These are phyloP conservation scores for Fusarium succisae DNA, from an alignment of 2,329 filamentous ascomycete genomes.

Conservation along the genomic window DNA sequence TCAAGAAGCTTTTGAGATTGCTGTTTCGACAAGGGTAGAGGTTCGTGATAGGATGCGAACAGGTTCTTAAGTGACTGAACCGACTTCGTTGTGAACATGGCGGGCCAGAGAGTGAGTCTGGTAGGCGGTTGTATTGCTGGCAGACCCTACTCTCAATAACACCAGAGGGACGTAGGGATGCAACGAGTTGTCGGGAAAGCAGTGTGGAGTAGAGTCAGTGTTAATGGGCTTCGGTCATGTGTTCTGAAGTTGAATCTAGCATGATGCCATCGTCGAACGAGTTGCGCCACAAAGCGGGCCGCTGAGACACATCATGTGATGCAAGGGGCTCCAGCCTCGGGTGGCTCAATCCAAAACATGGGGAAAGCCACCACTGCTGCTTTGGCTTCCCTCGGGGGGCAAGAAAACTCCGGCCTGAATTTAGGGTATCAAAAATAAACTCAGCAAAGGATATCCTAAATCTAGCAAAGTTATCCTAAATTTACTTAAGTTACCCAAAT, in stretches of 20 bases:
- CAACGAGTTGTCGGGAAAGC: slow-evolving; percentile 2
- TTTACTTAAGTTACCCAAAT: too few species aligned
- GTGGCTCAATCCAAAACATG: slow-evolving; percentile 18
- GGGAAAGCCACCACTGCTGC: neutral
- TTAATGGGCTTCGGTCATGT: slow-evolving; percentile 21
- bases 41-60: slow-evolving; percentile 59
- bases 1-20: slow-evolving; percentile 66
- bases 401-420: too few species aligned
- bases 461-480: too few species aligned
- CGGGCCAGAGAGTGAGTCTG: slow-evolving; percentile 45
- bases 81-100: slow-evolving; percentile 53
- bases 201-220: neutral
- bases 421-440: too few species aligned
- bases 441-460: too few species aligned
- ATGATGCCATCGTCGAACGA: slow-evolving; percentile 44
- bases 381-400: neutral
- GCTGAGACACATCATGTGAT: slow-evolving; percentile 38
- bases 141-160: slow-evolving; percentile 10
- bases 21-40: slow-evolving; percentile 58
- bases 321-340: slow-evolving; percentile 19
- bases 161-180: neutral
- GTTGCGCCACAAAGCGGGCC: slow-evolving; percentile 32
- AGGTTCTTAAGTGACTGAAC: slow-evolving; percentile 51
- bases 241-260: neutral
- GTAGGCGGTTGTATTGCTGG: slow-evolving; percentile 21